phyloP scores from a whole-genome alignment of 495 filamentous ascomycete genomes.

The Daldinia vernicosa region DNA sequence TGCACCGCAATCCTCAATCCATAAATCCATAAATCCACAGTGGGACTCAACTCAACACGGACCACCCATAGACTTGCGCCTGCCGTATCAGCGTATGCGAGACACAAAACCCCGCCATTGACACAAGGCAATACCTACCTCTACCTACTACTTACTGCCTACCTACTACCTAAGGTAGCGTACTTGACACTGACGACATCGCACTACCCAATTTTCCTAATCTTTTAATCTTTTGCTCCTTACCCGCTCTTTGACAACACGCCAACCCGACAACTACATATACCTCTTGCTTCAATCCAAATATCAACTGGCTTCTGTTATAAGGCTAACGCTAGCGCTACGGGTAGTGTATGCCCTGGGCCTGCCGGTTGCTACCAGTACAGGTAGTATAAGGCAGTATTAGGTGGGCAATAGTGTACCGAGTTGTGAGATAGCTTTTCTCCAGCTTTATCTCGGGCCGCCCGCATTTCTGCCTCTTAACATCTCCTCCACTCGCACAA shows the following conservation, averaged over 20 bases:
- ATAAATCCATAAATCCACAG: not conserved
- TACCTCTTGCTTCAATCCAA: constrained; percentile 11
- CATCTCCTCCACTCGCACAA: constrained; percentile 23
- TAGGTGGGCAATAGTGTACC: constrained; percentile 4
- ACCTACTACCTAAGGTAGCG: not conserved
- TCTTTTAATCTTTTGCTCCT: constrained; percentile 8
- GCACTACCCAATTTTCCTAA: constrained; percentile 29
- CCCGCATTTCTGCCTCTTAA: constrained; percentile 28
- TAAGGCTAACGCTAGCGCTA: constrained; percentile 15
- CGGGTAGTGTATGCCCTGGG: constrained; percentile 12
- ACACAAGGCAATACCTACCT: constrained; percentile 29
- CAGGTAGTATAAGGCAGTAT: not conserved
- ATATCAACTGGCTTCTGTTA: constrained; percentile 4
- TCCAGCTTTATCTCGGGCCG: constrained; percentile 33
- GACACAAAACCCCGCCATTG: constrained; percentile 45
- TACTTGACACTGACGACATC: constrained; percentile 40
- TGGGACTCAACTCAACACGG: not conserved
- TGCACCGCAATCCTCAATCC: not conserved
- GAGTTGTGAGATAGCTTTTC: constrained; percentile 13
- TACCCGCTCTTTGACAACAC: constrained; percentile 4
- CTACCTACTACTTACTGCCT: constrained; percentile 5
- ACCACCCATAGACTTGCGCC: constrained; percentile 24
- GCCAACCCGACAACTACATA: not conserved
- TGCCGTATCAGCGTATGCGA: constrained; percentile 41
- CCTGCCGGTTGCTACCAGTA: not conserved